These are phyloP conservation scores for Saccharomycopsis selenospora DNA, from an alignment of 805 yeast genomes.

Conservation along the genomic window DNA sequence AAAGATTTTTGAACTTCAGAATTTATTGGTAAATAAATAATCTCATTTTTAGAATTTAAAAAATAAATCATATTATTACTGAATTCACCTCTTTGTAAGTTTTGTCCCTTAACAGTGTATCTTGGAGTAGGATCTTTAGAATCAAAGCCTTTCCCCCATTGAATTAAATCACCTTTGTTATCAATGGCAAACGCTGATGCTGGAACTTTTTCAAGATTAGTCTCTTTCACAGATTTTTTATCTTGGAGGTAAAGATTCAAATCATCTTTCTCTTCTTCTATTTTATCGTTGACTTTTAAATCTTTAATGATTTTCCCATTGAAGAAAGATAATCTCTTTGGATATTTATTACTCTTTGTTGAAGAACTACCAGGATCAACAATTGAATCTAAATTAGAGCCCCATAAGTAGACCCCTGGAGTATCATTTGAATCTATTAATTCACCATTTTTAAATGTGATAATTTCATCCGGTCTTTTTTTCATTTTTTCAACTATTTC, in stretches of 20 bases:
- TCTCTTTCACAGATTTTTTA: neutral
- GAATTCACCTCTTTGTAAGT: conserved; percentile 36
- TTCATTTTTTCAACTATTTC: conserved; percentile 22
- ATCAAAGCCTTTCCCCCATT: conserved; percentile 51
- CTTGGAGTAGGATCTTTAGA: conserved; percentile 28
- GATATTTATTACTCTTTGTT: conserved; percentile 37
- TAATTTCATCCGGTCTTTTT: conserved; percentile 22
- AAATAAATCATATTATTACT: conserved; percentile 52
- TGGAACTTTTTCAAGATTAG: neutral
- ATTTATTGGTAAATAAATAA: conserved; percentile 30
- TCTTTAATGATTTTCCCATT: conserved; percentile 53
- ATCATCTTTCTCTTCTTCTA: conserved; percentile 16
- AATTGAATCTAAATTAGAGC: conserved; percentile 40
- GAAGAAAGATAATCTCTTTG: conserved; percentile 56
- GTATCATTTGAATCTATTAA: conserved; percentile 28
- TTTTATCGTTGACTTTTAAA: conserved; percentile 35
- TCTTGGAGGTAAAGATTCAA: conserved; percentile 17
- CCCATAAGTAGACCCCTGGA: conserved; percentile 62
- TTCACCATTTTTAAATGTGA: conserved; percentile 28
- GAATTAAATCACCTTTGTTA: conserved; percentile 62
- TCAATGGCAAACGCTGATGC: conserved; percentile 51
- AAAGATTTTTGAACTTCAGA: conserved; percentile 28
- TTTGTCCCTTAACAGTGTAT: conserved; percentile 39
- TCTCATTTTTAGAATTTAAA: conserved; percentile 32
- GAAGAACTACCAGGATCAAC: conserved; percentile 25